Conservation (phyloP, 2,329 filamentous ascomycete species). For the Alternaria viburni region DNA sequence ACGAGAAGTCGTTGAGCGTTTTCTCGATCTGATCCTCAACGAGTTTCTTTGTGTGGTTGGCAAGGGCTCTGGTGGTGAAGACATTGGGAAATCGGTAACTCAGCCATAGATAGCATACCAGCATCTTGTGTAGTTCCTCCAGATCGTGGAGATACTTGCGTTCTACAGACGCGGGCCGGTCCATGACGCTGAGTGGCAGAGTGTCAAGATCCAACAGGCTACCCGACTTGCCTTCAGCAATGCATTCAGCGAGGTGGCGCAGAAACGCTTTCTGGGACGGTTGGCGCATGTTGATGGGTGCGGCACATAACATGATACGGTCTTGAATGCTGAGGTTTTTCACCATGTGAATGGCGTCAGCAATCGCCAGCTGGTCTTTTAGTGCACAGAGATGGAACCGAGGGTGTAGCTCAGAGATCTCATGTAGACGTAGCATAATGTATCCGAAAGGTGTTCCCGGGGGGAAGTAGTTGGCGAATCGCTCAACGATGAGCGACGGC, state of each 20-base stretch:
- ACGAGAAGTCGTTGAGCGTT: slow-evolving; percentile 64
- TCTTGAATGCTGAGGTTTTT: slow-evolving; percentile 72
- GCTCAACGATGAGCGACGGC: slow-evolving; percentile 72
- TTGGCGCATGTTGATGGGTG: slow-evolving; percentile 69
- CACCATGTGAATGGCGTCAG: slow-evolving; percentile 76
- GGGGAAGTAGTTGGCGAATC: slow-evolving; percentile 83
- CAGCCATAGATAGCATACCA: slow-evolving; percentile 91
- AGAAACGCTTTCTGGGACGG: slow-evolving; percentile 57
- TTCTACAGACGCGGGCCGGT: slow-evolving; percentile 56
- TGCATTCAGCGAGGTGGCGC: slow-evolving; percentile 69
- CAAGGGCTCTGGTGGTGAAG: slow-evolving; percentile 76
- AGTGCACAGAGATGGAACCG: slow-evolving; percentile 75
- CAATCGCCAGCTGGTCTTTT: slow-evolving; percentile 67
- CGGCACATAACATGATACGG: slow-evolving; percentile 74
- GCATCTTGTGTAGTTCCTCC: slow-evolving; percentile 78
- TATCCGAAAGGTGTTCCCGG: slow-evolving; percentile 81
- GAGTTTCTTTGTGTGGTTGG: slow-evolving; percentile 77
- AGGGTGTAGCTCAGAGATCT: slow-evolving; percentile 67
- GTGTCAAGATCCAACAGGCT: slow-evolving; percentile 73
- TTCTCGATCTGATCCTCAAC: slow-evolving; percentile 78
- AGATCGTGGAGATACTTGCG: slow-evolving; percentile 69
- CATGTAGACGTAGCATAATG: slow-evolving; percentile 76
- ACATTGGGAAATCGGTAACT: slow-evolving; percentile 86
- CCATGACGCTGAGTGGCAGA: slow-evolving; percentile 76
- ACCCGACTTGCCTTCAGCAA: slow-evolving; percentile 71